Evolutionary conservation across 345 rosid genomes (phyloP).

Genomic region (Abelmoschus esculentus): DNA sequence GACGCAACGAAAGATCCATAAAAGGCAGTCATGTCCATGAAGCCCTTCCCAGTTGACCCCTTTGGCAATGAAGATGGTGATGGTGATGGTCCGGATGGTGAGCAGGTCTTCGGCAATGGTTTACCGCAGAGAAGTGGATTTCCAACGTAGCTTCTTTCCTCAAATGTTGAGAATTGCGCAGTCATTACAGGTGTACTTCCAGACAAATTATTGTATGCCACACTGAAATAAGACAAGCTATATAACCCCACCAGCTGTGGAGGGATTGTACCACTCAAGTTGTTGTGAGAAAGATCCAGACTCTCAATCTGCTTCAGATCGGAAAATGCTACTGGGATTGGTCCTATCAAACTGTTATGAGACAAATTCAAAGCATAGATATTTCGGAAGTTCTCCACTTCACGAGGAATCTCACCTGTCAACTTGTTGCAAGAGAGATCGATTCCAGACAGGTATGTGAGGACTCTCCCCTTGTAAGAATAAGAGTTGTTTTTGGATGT

Average conservation of each 20-base stretch:
- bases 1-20: neutral
- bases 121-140: neutral
- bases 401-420: neutral
- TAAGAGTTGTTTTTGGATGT: neutral
- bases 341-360: neutral
- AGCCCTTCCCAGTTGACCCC: neutral
- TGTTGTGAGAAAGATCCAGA: neutral
- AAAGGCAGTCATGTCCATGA: neutral
- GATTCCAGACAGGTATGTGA: neutral
- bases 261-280: neutral
- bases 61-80: neutral
- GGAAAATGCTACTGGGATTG: neutral
- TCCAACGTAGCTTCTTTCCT: neutral
- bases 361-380: neutral
- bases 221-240: neutral
- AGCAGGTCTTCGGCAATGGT: neutral
- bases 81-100: neutral
- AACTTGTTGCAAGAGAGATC: slow-evolving; percentile 2
- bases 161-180: neutral
- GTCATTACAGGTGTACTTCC: neutral
- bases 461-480: neutral
- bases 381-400: neutral
- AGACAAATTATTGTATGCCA: neutral
- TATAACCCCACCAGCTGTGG: neutral
- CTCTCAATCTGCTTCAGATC: neutral